Conservation (phyloP, 1,139 yeast species). For the Saccharomycopsis hybrid region DNA sequence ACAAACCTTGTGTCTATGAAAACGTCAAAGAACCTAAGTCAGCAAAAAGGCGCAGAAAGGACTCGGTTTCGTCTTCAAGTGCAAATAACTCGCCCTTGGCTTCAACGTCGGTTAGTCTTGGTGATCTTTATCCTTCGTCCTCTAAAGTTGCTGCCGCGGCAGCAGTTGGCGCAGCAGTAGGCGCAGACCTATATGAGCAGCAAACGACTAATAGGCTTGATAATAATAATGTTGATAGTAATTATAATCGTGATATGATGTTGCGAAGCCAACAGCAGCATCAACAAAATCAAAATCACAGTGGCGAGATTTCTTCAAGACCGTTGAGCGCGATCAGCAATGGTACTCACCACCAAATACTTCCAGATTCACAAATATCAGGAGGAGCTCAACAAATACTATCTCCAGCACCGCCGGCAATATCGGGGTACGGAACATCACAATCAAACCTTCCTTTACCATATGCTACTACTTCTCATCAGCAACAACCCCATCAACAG, state of each 20-base stretch:
- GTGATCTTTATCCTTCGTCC: constrained; percentile 66
- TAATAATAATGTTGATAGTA: background rate
- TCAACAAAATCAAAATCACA: no score
- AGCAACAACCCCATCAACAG: no score
- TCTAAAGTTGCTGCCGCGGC: constrained; percentile 39
- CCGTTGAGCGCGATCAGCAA: background rate
- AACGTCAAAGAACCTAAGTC: constrained; percentile 11
- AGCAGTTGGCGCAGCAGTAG: no score
- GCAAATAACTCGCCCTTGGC: constrained; percentile 35
- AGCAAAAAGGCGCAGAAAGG: constrained; percentile 6
- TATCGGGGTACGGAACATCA: background rate
- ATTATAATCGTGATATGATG: constrained; percentile 5
- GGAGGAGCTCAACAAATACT: no score
- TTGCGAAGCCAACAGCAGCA: no score
- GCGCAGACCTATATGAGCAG: no score
- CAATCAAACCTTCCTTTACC: constrained; percentile 3
- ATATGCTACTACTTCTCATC: background rate
- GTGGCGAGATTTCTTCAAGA: no score
- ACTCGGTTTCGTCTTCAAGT: background rate
- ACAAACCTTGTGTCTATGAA: constrained; percentile 28
- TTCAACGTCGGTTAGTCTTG: constrained; percentile 63
- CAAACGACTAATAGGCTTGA: background rate
- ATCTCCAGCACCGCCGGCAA: background rate
- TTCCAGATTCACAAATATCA: constrained; percentile 3
- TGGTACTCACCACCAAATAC: background rate